These are phyloP conservation scores for Wallemia ichthyophaga DNA, from an alignment of 1,284 basidiomycete species.

Conservation along the genomic window DNA sequence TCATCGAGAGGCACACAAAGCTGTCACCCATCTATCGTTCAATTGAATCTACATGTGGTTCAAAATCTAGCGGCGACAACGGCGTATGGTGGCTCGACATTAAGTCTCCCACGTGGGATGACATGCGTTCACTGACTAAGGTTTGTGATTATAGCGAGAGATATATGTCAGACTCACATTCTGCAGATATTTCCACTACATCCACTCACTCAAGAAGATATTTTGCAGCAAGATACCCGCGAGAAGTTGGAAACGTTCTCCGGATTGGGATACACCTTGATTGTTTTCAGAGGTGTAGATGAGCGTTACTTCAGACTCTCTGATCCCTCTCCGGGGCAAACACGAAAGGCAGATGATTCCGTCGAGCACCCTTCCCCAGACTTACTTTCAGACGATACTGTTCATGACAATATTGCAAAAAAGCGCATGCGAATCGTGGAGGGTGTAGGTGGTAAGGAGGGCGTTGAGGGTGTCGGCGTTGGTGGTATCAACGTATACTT, in stretches of 20 bases:
- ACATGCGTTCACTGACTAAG: constrained; percentile 63
- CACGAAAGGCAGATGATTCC: constrained; percentile 1
- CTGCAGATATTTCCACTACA: constrained; percentile 53
- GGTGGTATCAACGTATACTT: constrained; percentile 65
- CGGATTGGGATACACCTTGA: constrained; percentile 70
- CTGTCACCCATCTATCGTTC: not conserved
- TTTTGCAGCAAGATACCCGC: constrained; percentile 70
- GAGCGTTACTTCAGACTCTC: constrained; percentile 23
- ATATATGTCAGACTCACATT: not conserved
- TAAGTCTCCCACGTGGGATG: constrained; percentile 61
- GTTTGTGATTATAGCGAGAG: constrained; percentile 17
- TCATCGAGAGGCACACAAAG: not conserved
- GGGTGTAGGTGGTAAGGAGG: constrained; percentile 24
- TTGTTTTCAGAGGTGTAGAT: constrained; percentile 63
- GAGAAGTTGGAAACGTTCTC: constrained; percentile 79
- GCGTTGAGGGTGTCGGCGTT: constrained; percentile 27
- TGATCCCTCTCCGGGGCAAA: constrained; percentile 4
- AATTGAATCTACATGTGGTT: not conserved
- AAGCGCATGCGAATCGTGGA: constrained; percentile 25
- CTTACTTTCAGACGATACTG: constrained; percentile 1
- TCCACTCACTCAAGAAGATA: constrained; percentile 79
- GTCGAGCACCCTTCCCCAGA: not conserved
- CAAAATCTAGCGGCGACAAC: constrained; percentile 1
- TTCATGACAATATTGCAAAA: constrained; percentile 4
- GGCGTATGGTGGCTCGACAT: constrained; percentile 81